These are phyloP conservation scores for Pseudogymnoascus sp. DNA, from an alignment of 2,329 filamentous ascomycete species.

Conservation along the genomic window DNA sequence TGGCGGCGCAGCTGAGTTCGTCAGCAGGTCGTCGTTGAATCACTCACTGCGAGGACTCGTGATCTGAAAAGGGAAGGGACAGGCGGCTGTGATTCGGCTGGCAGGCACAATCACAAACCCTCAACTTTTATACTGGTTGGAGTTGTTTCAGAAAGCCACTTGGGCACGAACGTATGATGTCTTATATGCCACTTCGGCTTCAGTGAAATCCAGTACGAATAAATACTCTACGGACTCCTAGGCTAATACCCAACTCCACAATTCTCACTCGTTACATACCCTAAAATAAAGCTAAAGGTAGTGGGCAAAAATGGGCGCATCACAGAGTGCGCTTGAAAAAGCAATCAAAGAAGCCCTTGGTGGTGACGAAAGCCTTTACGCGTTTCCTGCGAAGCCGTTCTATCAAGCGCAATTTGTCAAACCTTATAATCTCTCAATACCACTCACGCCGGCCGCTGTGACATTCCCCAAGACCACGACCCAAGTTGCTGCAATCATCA, in stretches of 20 bases:
- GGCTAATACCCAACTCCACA: not conserved
- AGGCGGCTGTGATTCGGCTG: too few relatives aligned
- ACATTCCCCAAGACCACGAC: constrained; percentile 24
- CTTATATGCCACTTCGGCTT: not conserved
- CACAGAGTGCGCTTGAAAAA: not conserved
- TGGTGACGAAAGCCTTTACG: constrained; percentile 14
- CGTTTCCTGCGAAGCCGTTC: constrained; percentile 16
- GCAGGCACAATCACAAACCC: too few relatives aligned
- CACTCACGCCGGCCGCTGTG: constrained; percentile 18
- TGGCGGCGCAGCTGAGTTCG: not conserved
- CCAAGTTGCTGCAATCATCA: constrained; percentile 36
- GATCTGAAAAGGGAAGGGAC: not conserved
- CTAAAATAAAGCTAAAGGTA: not conserved
- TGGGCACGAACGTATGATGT: not conserved
- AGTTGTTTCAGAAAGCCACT: not conserved
- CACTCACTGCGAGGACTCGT: not conserved
- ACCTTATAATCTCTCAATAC: constrained; percentile 18
- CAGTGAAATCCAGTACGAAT: not conserved
- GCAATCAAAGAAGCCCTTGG: constrained; percentile 11
- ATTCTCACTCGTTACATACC: not conserved
- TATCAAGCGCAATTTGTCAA: constrained; percentile 16
- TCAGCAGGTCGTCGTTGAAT: not conserved
- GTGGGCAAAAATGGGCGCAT: not conserved
- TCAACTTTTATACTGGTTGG: not conserved
- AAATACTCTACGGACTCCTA: not conserved